Evolutionary conservation across 208 protist species (phyloP).

Genomic region (Phytomonas sp.): DNA sequence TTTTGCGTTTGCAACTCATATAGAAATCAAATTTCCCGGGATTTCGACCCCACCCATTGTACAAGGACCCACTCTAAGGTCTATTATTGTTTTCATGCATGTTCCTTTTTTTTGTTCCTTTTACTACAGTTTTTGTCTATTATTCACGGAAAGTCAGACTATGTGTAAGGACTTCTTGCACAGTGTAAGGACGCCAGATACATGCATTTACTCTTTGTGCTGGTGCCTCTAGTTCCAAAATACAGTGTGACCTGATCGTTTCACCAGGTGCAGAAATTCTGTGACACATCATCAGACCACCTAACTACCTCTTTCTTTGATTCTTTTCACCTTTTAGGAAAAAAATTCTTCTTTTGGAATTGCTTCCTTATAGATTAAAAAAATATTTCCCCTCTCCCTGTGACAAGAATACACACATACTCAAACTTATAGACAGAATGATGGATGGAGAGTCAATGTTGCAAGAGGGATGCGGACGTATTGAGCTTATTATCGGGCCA

Average conservation of each 20-base stretch:
- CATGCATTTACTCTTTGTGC: not conserved
- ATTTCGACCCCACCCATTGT: not conserved
- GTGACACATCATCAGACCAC: not conserved
- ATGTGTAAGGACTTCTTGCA: not conserved
- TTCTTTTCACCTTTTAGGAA: not conserved
- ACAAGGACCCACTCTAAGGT: not conserved
- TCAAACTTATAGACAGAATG: not conserved
- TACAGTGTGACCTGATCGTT: not conserved
- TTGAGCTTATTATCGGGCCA: conserved; percentile 92
- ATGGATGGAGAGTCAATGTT: not conserved
- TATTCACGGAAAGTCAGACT: not conserved
- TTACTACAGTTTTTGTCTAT: not conserved
- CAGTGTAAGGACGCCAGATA: not conserved
- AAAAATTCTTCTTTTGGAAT: conserved; percentile 8
- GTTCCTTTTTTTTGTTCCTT: conserved; percentile 8
- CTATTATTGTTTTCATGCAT: conserved; percentile 4
- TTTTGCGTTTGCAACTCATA: not conserved
- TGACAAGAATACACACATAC: conserved; percentile 3
- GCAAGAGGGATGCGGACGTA: conserved; percentile 9
- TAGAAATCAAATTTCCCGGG: not conserved
- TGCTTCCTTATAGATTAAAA: not conserved
- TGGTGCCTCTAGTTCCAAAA: not conserved
- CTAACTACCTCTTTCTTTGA: not conserved
- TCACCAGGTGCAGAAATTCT: not conserved
- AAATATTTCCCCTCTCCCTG: not conserved